phyloP scores from a whole-genome alignment of 2,329 filamentous ascomycete species.

The Xylaria sp. region DNA sequence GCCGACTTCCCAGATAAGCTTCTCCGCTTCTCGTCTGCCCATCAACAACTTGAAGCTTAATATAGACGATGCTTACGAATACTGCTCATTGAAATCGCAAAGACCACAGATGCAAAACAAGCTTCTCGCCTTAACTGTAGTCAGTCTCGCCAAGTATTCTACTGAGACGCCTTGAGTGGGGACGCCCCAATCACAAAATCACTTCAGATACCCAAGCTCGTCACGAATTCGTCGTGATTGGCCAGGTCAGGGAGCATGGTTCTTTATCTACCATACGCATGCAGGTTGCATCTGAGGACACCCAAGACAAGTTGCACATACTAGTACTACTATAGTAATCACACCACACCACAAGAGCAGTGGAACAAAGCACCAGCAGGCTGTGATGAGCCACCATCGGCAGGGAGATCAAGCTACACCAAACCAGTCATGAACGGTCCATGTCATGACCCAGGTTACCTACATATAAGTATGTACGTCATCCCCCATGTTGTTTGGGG shows the following conservation, averaged over 20 bases:
- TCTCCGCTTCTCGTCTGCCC: background rate
- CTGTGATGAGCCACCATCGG: background rate
- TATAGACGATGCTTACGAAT: conserved; percentile 1
- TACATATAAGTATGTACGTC: conserved; percentile 19
- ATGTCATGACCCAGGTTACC: conserved; percentile 19
- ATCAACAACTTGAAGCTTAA: background rate
- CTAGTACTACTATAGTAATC: background rate
- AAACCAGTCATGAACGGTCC: conserved; percentile 6
- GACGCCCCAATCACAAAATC: background rate
- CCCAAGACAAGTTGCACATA: conserved; percentile 3
- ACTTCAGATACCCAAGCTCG: background rate
- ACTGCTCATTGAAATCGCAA: background rate
- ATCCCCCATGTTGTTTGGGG: conserved; percentile 2
- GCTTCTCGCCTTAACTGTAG: background rate
- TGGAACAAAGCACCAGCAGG: conserved; percentile 17
- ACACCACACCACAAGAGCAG: conserved; percentile 11
- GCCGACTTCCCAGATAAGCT: conserved; percentile 4
- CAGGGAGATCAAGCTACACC: conserved; percentile 2
- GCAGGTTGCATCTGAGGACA: conserved; percentile 1
- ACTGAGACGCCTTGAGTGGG: background rate
- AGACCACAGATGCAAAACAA: background rate
- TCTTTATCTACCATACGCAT: conserved; percentile 2
- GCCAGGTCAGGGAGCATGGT: background rate
- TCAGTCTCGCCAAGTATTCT: background rate
- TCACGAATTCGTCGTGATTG: conserved; percentile 2